Percentiles rank a stretch among this genome's conserved stretches.
phyloP scores from a whole-genome alignment of 192 early-diverging fungal species.

The Spizellomyces punctatus region DNA sequence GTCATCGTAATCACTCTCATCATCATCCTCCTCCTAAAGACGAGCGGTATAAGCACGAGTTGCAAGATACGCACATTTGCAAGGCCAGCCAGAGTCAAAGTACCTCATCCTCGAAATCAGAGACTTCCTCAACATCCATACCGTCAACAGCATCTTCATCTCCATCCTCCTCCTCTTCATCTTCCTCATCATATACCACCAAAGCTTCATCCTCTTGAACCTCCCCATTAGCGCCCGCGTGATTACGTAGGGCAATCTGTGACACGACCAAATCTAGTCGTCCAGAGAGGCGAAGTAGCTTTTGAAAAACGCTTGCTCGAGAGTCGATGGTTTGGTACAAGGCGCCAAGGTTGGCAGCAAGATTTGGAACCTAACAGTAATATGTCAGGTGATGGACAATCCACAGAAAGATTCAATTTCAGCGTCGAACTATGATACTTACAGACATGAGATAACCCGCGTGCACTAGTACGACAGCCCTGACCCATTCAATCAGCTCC shows the following conservation, averaged over 20 bases:
- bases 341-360: constrained; percentile 28
- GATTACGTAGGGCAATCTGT: constrained; percentile 34
- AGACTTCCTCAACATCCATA: constrained; percentile 26
- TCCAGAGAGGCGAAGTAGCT: constrained; percentile 46
- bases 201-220: constrained; percentile 36
- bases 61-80: constrained; percentile 1
- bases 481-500: constrained; percentile 52
- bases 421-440: constrained; percentile 8
- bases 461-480: constrained; percentile 46
- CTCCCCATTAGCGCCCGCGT: constrained; percentile 10
- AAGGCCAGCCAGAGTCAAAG: constrained; percentile 11
- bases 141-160: constrained; percentile 23
- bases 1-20: constrained; percentile 15
- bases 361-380: constrained; percentile 16
- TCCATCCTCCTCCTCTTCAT: constrained; percentile 15
- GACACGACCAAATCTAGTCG: constrained; percentile 48
- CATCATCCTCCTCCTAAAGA: constrained; percentile 12
- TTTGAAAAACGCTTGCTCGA: constrained; percentile 29
- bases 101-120: constrained; percentile 14
- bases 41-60: neutral
- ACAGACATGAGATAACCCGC: constrained; percentile 48
- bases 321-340: constrained; percentile 42
- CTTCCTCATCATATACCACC: constrained; percentile 42
- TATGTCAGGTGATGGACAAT: no score
- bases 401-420: neutral